A percentile compares a stretch with the other conserved stretches of the same genome.
phyloP scores from a whole-genome alignment of 805 yeast species.

The Yarrowia sp. region DNA sequence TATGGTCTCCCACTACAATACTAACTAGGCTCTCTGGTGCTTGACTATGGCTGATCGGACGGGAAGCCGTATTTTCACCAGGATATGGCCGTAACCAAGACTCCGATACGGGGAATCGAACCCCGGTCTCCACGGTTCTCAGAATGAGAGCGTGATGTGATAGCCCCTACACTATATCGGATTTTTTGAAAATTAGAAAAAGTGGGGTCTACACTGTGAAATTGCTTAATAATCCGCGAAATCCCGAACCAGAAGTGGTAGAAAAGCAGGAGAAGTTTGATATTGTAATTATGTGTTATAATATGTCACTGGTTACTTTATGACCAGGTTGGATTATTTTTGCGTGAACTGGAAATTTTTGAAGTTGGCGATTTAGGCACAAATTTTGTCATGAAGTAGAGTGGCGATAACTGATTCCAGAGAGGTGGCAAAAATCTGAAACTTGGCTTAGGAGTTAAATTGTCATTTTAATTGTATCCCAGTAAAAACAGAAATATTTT shows the following conservation, averaged over 20 bases:
- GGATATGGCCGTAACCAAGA: conserved; percentile 23
- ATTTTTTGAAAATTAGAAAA: neutral
- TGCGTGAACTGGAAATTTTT: no score
- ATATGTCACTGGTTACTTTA: no score
- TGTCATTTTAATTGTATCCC: no score
- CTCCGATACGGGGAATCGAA: conserved; percentile 27
- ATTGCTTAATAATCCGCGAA: neutral
- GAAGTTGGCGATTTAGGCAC: no score
- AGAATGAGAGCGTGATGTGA: conserved; percentile 26
- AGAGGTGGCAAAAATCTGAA: no score
- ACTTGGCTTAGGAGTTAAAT: no score
- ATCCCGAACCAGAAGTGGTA: neutral
- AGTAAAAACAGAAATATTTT: no score
- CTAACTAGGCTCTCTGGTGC: conserved; percentile 24
- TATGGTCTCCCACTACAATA: conserved; percentile 26
- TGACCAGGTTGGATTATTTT: no score
- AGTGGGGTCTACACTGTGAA: neutral
- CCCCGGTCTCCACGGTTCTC: conserved; percentile 27
- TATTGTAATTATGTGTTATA: no score
- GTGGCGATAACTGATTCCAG: no score
- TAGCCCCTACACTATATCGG: conserved; percentile 27
- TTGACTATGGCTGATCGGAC: conserved; percentile 25
- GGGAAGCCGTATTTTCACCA: conserved; percentile 26
- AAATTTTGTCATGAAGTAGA: no score
- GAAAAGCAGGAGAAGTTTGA: no score